Evolutionary conservation across 2,329 filamentous ascomycete species (phyloP).

Genomic region (Phyllachora maydis): DNA sequence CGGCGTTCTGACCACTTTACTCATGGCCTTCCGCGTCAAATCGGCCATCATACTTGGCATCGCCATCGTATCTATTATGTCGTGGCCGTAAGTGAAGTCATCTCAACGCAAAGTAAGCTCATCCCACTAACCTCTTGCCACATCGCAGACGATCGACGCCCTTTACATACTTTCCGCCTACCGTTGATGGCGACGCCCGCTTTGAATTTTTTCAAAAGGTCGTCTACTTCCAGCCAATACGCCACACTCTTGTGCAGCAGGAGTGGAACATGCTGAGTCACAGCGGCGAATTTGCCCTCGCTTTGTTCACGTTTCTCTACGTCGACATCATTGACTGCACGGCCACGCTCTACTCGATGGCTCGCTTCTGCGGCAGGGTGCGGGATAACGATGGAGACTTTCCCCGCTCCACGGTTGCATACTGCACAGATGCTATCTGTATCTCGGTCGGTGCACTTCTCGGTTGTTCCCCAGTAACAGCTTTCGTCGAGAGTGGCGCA

Average conservation of each 20-base stretch:
- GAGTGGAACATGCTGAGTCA: constrained; percentile 40
- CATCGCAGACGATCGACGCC: constrained; percentile 34
- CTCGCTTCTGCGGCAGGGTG: constrained; percentile 43
- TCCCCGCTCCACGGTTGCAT: constrained; percentile 64
- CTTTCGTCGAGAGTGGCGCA: constrained; percentile 56
- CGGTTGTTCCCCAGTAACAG: constrained; percentile 50
- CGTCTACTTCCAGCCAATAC: constrained; percentile 50
- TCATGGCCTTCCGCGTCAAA: constrained; percentile 63
- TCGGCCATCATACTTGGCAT: constrained; percentile 59
- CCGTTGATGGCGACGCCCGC: constrained; percentile 35
- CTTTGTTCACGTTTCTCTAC: constrained; percentile 57
- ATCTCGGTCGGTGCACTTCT: constrained; percentile 53
- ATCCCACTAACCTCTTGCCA: constrained; percentile 3
- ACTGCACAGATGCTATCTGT: constrained; percentile 48
- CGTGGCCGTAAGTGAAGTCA: constrained; percentile 52
- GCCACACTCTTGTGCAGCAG: constrained; percentile 38
- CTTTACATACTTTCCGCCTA: constrained; percentile 56
- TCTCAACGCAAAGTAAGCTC: neutral
- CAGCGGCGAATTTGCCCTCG: constrained; percentile 40
- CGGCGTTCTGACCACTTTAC: constrained; percentile 56
- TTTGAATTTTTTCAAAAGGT: constrained; percentile 58
- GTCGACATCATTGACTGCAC: constrained; percentile 66
- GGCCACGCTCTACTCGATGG: constrained; percentile 66
- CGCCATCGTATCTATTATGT: constrained; percentile 48
- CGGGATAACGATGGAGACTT: constrained; percentile 51